A percentile compares a stretch with the other conserved stretches of the same genome.
phyloP scores from a whole-genome alignment of 345 rosid genomes.

The Barbarea vulgaris region DNA sequence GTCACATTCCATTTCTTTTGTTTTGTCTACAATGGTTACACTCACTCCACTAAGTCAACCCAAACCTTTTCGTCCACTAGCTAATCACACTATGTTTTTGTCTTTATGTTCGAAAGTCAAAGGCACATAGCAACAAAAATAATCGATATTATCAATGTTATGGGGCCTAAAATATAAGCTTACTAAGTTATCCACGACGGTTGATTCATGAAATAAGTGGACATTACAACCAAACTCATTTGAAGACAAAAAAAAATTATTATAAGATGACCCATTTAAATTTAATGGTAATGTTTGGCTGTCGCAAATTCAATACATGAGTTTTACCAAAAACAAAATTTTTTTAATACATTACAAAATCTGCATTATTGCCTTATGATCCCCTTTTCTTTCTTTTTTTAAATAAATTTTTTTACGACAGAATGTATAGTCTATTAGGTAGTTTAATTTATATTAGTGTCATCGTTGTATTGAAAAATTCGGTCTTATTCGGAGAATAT shows the following conservation, averaged over 20 bases:
- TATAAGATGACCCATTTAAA: conserved; percentile 30
- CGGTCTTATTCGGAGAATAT: background rate
- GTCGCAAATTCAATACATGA: conserved; percentile 27
- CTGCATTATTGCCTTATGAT: conserved; percentile 25
- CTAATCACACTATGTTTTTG: conserved; percentile 21
- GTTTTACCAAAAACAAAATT: too few relatives aligned
- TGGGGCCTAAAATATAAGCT: conserved; percentile 32
- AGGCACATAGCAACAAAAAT: conserved; percentile 51
- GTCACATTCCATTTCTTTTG: too few relatives aligned
- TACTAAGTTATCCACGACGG: conserved; percentile 26
- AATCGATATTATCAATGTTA: conserved; percentile 28
- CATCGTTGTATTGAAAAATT: background rate
- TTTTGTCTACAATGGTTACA: background rate
- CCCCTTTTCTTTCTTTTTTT: too few relatives aligned
- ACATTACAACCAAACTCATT: background rate
- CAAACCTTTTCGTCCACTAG: background rate
- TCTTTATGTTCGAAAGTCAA: conserved; percentile 62
- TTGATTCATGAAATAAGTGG: conserved; percentile 30
- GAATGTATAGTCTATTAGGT: background rate
- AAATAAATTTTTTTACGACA: background rate
- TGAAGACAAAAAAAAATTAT: conserved; percentile 3
- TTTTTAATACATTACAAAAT: conserved; percentile 22
- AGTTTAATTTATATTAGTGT: background rate
- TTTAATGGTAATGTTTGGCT: conserved; percentile 21
- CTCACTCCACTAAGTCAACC: background rate